A percentile compares a stretch with the other conserved stretches of the same genome.
These are phyloP conservation scores for Cornus controversa DNA, from an alignment of 148 eudicot genomes.

Conservation along the genomic window DNA sequence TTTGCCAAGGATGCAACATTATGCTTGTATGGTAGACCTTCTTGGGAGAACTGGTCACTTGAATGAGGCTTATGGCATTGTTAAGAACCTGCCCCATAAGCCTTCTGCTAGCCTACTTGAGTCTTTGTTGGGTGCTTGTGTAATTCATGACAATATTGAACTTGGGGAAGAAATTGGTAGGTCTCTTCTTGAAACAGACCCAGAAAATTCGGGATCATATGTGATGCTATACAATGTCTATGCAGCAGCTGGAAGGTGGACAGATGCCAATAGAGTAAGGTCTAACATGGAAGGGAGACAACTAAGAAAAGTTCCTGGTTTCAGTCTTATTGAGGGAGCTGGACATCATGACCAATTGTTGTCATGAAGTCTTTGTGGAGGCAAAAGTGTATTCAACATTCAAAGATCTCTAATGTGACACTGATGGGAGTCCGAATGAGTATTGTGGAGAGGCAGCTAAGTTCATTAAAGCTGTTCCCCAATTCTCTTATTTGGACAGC, in stretches of 20 bases:
- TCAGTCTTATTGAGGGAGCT: conserved; percentile 35
- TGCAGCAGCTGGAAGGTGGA: conserved; percentile 65
- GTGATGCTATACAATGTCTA: conserved; percentile 59
- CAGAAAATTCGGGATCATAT: conserved; percentile 31
- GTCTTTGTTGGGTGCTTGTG: conserved; percentile 59
- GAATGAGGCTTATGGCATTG: conserved; percentile 52
- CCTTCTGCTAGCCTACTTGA: conserved; percentile 37
- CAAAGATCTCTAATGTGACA: background rate
- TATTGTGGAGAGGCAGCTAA: too few relatives aligned
- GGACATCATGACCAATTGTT: background rate
- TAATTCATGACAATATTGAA: conserved; percentile 45
- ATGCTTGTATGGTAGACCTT: conserved; percentile 57
- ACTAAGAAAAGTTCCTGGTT: conserved; percentile 46
- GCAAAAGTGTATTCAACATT: background rate
- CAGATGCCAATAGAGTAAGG: conserved; percentile 54
- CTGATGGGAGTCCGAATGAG: too few relatives aligned
- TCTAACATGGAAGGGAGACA: conserved; percentile 40
- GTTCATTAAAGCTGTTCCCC: too few relatives aligned
- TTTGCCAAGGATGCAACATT: conserved; percentile 45
- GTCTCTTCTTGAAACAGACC: conserved; percentile 37
- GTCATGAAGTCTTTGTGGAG: background rate
- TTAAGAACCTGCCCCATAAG: conserved; percentile 30
- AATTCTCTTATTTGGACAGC: too few relatives aligned
- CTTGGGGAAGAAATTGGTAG: conserved; percentile 51
- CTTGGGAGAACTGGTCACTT: conserved; percentile 58